Percentiles rank a stretch among this genome's conserved stretches.
Evolutionary conservation across 2,329 filamentous ascomycete genomes (phyloP).

Genomic region (Penicillium sp.): DNA sequence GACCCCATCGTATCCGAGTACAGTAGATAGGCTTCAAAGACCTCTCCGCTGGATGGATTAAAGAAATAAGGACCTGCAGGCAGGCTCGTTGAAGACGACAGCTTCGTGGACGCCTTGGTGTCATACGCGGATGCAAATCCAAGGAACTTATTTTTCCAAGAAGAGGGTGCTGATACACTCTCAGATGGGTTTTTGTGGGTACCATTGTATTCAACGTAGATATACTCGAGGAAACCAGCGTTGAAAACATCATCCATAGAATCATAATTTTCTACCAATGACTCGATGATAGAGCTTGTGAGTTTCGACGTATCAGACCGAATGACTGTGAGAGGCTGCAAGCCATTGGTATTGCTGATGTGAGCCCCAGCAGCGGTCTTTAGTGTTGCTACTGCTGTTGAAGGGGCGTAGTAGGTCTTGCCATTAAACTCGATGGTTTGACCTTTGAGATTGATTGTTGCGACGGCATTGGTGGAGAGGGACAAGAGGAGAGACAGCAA

Average conservation of each 20-base stretch:
- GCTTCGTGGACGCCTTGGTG: not conserved
- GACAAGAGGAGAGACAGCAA: not conserved
- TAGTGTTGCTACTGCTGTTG: not conserved
- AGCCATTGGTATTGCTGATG: not conserved
- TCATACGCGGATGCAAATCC: not conserved
- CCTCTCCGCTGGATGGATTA: not conserved
- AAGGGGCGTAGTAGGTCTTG: not conserved
- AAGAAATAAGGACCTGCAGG: slow-evolving; percentile 1
- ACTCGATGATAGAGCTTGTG: not conserved
- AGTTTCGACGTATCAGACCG: not conserved
- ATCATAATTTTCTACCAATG: not conserved
- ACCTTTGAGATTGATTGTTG: not conserved
- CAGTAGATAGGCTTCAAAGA: slow-evolving; percentile 4
- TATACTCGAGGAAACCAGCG: slow-evolving; percentile 1
- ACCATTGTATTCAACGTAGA: not conserved
- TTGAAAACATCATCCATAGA: slow-evolving; percentile 7
- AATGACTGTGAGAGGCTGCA: slow-evolving; percentile 7
- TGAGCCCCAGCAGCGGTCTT: not conserved
- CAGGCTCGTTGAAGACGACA: not conserved
- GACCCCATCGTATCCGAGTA: slow-evolving; percentile 3
- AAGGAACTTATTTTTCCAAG: not conserved
- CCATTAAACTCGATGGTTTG: slow-evolving; percentile 4
- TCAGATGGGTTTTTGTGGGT: not conserved
- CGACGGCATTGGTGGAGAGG: not conserved
- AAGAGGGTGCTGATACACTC: not conserved